phyloP scores from a whole-genome alignment of 768 basidiomycete genomes.

The Crepidotus variabilis region DNA sequence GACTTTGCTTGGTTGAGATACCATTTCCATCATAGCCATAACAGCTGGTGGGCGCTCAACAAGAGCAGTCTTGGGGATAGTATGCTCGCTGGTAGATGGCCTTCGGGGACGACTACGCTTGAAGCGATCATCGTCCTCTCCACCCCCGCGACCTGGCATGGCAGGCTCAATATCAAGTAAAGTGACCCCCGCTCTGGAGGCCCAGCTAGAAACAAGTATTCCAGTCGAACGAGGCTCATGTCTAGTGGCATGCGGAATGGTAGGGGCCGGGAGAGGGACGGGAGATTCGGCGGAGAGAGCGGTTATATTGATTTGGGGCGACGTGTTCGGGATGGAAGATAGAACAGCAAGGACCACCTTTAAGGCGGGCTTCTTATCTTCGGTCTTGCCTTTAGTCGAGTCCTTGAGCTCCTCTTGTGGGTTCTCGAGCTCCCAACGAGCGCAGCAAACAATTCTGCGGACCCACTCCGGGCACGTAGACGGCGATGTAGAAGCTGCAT shows the following conservation, averaged over 20 bases:
- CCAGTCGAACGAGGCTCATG: conserved; percentile 67
- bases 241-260: conserved; percentile 44
- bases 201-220: conserved; percentile 64
- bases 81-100: conserved; percentile 20
- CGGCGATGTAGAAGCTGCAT: conserved; percentile 23
- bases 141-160: conserved; percentile 27
- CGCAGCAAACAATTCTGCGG: conserved; percentile 79
- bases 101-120: conserved; percentile 25
- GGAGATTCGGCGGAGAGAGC: conserved; percentile 30
- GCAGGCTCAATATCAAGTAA: conserved; percentile 53
- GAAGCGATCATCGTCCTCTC: conserved; percentile 26
- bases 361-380: conserved; percentile 16
- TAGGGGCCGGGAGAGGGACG: conserved; percentile 65
- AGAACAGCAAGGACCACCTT: conserved; percentile 65
- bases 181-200: conserved; percentile 53
- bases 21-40: conserved; percentile 78
- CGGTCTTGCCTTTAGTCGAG: not conserved
- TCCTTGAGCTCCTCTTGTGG: conserved; percentile 26
- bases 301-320: conserved; percentile 27
- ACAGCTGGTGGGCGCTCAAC: conserved; percentile 79
- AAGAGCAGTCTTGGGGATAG: conserved; percentile 33
- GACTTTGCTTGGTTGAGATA: conserved; percentile 69
- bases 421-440: conserved; percentile 68
- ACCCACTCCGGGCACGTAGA: conserved; percentile 75
- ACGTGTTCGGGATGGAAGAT: conserved; percentile 28